Conservation (phyloP, 495 filamentous ascomycete species). For the Penicillium waksmanii region DNA sequence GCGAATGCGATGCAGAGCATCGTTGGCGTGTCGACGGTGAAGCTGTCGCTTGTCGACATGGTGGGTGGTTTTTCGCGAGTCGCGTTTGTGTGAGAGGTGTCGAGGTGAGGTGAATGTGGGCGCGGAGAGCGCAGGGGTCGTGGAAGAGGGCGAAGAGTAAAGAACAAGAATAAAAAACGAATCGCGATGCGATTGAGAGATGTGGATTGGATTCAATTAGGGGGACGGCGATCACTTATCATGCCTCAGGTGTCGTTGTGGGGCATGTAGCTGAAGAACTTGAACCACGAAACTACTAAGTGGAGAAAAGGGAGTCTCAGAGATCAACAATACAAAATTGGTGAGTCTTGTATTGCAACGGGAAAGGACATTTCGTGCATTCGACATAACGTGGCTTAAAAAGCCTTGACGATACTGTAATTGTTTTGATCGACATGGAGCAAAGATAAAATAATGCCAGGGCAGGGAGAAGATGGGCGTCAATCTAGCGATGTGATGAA, state of each 20-base stretch:
- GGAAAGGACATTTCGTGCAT: too few relatives aligned
- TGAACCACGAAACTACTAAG: too few relatives aligned
- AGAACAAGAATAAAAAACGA: background rate
- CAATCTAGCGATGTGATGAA: slow-evolving; percentile 9
- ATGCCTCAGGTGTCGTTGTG: background rate
- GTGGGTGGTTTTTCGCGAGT: slow-evolving; percentile 1
- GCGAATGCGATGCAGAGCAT: slow-evolving; percentile 55
- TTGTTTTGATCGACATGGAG: slow-evolving; percentile 50
- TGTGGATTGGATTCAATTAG: background rate
- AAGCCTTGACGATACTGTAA: slow-evolving; percentile 11
- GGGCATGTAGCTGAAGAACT: background rate
- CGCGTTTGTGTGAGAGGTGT: background rate
- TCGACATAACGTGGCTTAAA: too few relatives aligned
- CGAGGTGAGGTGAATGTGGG: too few relatives aligned
- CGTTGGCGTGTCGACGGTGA: slow-evolving; percentile 53
- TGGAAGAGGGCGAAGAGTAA: background rate
- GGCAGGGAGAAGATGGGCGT: slow-evolving; percentile 45
- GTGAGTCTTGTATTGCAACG: too few relatives aligned
- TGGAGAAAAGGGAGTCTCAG: too few relatives aligned
- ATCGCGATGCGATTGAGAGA: background rate
- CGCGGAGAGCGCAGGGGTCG: background rate
- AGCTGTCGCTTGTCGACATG: slow-evolving; percentile 31
- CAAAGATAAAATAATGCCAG: slow-evolving; percentile 50
- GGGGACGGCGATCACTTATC: background rate
- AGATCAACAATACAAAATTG: too few relatives aligned